Conservation (phyloP, 768 basidiomycete species). For the Pleurotus platypus region DNA sequence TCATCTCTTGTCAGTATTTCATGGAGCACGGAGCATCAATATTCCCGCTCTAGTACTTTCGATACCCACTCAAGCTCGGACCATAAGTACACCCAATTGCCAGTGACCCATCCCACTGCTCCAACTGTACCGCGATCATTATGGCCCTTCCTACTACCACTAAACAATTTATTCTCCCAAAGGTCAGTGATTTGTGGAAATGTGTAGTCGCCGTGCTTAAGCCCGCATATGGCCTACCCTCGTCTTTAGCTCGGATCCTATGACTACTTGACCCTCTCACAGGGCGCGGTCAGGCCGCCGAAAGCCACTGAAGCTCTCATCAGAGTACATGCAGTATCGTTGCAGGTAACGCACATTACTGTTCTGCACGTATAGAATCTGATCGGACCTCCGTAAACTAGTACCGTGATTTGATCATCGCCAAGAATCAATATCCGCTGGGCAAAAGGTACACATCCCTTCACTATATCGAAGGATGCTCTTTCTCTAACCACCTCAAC, state of each 20-base stretch:
- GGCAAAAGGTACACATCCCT: conserved; percentile 16
- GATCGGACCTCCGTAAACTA: conserved; percentile 10
- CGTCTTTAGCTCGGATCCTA: conserved; percentile 16
- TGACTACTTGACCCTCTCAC: conserved; percentile 22
- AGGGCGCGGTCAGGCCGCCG: conserved; percentile 24
- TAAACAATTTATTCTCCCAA: conserved; percentile 13
- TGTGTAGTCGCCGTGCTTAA: background rate
- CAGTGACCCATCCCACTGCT: too few relatives aligned
- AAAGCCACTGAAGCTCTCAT: conserved; percentile 49
- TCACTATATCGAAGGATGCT: background rate
- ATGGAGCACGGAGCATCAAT: too few relatives aligned
- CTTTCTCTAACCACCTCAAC: background rate
- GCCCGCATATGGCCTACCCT: background rate
- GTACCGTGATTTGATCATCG: conserved; percentile 51
- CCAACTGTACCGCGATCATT: too few relatives aligned
- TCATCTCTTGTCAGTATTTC: too few relatives aligned
- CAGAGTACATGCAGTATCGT: conserved; percentile 53
- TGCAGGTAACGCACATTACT: conserved; percentile 32
- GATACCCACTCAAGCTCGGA: too few relatives aligned
- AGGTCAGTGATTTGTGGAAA: conserved; percentile 10
- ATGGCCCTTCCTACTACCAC: conserved; percentile 5
- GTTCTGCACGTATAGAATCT: background rate
- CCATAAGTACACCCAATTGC: too few relatives aligned
- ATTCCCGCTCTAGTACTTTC: too few relatives aligned
- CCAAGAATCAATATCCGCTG: conserved; percentile 32